Evolutionary conservation across 1,139 yeast species (phyloP), one percentile per base, ranked within the genome.

Genomic region (Hemisphaericaspora xylanilytica): DNA sequence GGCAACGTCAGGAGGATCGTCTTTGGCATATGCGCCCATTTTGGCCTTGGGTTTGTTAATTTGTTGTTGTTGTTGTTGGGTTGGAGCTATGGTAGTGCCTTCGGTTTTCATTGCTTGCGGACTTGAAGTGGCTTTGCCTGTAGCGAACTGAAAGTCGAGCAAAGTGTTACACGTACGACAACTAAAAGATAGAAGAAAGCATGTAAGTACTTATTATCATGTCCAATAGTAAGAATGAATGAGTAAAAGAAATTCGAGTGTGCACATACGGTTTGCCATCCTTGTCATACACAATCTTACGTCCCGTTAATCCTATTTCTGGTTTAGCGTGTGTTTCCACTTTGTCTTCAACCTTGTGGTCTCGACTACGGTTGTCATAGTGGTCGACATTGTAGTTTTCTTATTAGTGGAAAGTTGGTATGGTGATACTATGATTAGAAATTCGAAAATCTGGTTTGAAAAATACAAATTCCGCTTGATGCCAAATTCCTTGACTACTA

Each of bases 1-100:
- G 38, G 75, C 84, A 9, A 85, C 94, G 63, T 89, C 97, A 0
- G 97, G 92, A 1, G 98, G 98, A 45, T 86, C 81, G 30, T 76
- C 82, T 36, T 69, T 68, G 4, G 68, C 48, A 37, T 67, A 65
- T 18, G 42, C 38, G n/a, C 41, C 42, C 22, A 38, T 38, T 28
- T 35, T 36, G 11, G 31, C 53, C 43, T 36, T 48, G 32, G 50
- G 36, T 41, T 44, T 15, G 49, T 41, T 24, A 5, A 11, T 11
- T 24, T 5, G 28, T 25, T 4, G 14, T 25, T 3, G 15, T 25
- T 12, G 28, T 25, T 25, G 15, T 25, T 25, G 55, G 22, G 61
- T 41, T 24, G 32, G 47, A 46, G n/a, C 52, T 39, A 14, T 48
- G 41, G 20, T 31, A 15, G 28, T 22, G 16, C 20, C 36, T 39